These are phyloP conservation scores for Colletotrichum siamense DNA, from an alignment of 2,329 filamentous ascomycete genomes.

Conservation along the genomic window DNA sequence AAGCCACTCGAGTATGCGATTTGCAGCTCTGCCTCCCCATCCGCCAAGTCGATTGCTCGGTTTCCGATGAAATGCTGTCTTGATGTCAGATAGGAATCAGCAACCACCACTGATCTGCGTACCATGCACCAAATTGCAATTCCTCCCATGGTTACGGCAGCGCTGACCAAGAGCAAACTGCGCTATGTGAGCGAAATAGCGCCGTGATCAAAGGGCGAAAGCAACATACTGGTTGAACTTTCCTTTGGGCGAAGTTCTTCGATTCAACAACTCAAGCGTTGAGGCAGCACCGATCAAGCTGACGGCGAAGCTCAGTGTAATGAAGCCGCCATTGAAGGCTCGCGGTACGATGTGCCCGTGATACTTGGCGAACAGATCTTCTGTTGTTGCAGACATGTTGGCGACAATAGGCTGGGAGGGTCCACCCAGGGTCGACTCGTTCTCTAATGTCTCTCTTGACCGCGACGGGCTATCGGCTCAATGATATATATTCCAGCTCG, in stretches of 20 bases:
- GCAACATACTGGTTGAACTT: constrained; percentile 69
- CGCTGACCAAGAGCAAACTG: constrained; percentile 67
- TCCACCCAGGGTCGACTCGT: not conserved
- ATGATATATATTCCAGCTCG: constrained; percentile 7
- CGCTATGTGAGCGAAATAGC: not conserved
- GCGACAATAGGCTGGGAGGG: not conserved
- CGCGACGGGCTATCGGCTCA: not conserved
- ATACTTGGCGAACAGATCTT: constrained; percentile 43
- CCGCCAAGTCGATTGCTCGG: constrained; percentile 73
- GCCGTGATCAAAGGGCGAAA: not conserved
- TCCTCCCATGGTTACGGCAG: constrained; percentile 75
- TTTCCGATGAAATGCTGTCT: constrained; percentile 84
- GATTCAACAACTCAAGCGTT: constrained; percentile 81
- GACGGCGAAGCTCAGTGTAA: constrained; percentile 77
- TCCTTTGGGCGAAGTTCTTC: constrained; percentile 73
- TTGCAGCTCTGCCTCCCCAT: constrained; percentile 68
- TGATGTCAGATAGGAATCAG: constrained; percentile 36
- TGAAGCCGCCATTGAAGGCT: constrained; percentile 63
- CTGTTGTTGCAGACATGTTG: constrained; percentile 12
- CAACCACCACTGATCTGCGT: constrained; percentile 31
- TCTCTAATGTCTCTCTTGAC: constrained; percentile 9
- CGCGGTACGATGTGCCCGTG: constrained; percentile 51
- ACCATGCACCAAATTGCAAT: constrained; percentile 78
- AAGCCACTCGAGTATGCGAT: constrained; percentile 76
- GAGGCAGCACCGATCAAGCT: constrained; percentile 80